These are phyloP conservation scores for Xylaria grammica DNA, from an alignment of 495 filamentous ascomycete species.

Conservation along the genomic window DNA sequence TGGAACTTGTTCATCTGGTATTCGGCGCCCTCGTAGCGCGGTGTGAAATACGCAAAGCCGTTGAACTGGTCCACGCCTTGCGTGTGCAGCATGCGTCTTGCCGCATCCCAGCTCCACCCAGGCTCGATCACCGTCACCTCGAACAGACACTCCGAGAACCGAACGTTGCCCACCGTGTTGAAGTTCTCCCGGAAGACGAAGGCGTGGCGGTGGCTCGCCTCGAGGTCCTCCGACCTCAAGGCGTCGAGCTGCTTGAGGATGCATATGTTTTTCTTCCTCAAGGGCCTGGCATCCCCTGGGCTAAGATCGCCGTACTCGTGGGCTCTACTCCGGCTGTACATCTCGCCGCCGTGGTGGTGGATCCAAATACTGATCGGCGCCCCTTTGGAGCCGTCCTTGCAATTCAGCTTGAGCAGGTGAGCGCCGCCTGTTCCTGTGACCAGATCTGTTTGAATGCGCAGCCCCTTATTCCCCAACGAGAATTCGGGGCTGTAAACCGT, in stretches of 20 bases:
- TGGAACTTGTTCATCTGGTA: neutral
- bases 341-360: neutral
- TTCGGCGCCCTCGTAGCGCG: neutral
- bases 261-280: neutral
- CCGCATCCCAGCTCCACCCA: neutral
- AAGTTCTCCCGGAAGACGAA: conserved; percentile 11
- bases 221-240: neutral
- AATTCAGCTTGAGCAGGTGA: neutral
- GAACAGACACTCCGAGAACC: neutral
- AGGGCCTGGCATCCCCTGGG: neutral
- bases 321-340: neutral
- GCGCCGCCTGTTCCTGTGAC: neutral
- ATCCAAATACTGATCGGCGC: neutral
- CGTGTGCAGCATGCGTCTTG: neutral
- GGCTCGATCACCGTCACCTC: neutral
- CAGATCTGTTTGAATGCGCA: neutral
- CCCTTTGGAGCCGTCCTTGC: neutral
- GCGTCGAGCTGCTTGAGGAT: conserved; percentile 4
- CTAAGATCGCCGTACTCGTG: neutral
- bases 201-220: neutral
- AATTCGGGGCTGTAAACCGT: conserved; percentile 11
- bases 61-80: neutral
- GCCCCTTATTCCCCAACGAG: neutral
- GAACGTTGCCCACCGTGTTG: neutral
- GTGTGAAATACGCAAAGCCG: neutral